Conservation (phyloP, 257 asterid genomes). For the Nyctanthes arbortristis region DNA sequence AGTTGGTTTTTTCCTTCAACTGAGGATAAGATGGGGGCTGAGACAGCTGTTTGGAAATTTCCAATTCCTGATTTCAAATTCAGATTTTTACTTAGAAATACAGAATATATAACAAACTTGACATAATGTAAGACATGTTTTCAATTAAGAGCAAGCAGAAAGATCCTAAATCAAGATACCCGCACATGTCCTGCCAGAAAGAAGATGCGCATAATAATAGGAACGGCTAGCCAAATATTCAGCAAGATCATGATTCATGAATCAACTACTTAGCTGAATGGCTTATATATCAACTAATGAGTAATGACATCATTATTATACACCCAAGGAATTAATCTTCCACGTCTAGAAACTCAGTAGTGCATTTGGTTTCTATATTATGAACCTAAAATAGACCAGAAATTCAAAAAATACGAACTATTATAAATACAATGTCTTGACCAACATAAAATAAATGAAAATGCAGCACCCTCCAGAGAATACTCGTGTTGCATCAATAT, state of each 20-base stretch:
- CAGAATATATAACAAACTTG: neutral
- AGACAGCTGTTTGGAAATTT: conserved; percentile 29
- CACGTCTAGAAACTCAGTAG: neutral
- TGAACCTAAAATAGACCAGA: neutral
- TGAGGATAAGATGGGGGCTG: conserved; percentile 32
- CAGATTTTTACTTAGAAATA: neutral
- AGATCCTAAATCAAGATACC: neutral
- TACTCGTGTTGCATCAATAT: neutral
- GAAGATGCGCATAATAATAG: neutral
- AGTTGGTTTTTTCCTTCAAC: conserved; percentile 35
- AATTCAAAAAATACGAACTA: neutral
- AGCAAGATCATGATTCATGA: too few species aligned
- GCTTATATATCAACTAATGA: too few species aligned
- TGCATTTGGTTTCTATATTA: neutral
- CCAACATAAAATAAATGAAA: neutral
- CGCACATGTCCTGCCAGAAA: neutral
- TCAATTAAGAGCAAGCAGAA: neutral
- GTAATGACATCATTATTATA: neutral
- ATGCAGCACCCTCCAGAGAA: neutral
- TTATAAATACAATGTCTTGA: neutral
- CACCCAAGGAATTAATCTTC: neutral
- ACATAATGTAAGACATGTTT: neutral
- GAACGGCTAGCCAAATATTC: too few species aligned
- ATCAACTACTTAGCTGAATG: neutral
- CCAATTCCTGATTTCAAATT: conserved; percentile 23